Evolutionary conservation across 768 basidiomycete genomes (phyloP).

Genomic region (Terana coerulea): DNA sequence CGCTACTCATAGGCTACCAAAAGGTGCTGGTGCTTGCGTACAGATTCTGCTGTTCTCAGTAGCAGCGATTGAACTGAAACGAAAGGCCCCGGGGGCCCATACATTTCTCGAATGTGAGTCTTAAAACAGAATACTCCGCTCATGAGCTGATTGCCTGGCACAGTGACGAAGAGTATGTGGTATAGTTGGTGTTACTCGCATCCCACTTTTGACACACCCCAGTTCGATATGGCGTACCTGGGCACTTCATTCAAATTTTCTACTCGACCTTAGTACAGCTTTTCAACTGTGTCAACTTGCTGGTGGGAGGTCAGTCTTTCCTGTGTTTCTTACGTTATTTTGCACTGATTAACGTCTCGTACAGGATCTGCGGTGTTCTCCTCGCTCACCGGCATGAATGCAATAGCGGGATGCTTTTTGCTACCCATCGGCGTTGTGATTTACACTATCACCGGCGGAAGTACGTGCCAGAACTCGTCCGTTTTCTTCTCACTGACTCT

Average conservation of each 20-base stretch:
- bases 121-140: not conserved
- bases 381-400: conserved; percentile 13
- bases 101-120: conserved; percentile 14
- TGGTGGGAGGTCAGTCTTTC: conserved; percentile 7
- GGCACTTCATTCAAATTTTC: conserved; percentile 14
- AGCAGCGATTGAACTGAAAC: conserved; percentile 13
- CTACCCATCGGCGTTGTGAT: conserved; percentile 14
- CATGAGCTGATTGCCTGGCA: not conserved
- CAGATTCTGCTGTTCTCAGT: conserved; percentile 16
- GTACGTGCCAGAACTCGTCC: conserved; percentile 1
- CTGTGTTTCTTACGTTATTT: not conserved
- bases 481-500: not conserved
- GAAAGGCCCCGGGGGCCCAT: conserved; percentile 14
- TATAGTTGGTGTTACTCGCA: not conserved
- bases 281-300: conserved; percentile 15
- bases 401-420: conserved; percentile 13
- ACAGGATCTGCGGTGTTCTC: conserved; percentile 13
- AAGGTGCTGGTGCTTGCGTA: conserved; percentile 14
- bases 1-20: not conserved
- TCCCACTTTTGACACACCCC: not conserved
- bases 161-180: conserved; percentile 10
- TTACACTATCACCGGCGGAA: conserved; percentile 13
- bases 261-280: conserved; percentile 13
- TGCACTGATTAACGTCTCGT: not conserved
- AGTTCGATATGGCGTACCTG: conserved; percentile 13